A percentile compares a stretch with the other conserved stretches of the same genome.
Evolutionary conservation across 345 rosid species (phyloP).

Genomic region (Eucalyptus melliodora): DNA sequence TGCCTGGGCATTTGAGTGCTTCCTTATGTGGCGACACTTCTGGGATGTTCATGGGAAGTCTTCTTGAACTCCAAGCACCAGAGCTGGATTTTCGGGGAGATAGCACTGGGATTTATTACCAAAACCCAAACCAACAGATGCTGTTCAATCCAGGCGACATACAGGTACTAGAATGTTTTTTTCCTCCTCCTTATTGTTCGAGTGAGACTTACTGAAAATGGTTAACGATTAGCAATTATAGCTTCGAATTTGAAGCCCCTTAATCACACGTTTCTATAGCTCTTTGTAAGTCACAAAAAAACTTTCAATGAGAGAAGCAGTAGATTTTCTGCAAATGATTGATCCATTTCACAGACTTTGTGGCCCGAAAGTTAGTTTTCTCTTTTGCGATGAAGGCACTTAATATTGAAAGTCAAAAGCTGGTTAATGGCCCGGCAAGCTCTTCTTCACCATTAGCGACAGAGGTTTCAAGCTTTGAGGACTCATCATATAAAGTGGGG

Average conservation of each 20-base stretch:
- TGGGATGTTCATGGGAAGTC: slow-evolving; percentile 19
- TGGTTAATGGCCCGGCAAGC: slow-evolving; percentile 22
- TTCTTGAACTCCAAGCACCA: slow-evolving; percentile 32
- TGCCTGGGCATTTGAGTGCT: slow-evolving; percentile 23
- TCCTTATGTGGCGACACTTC: slow-evolving; percentile 35
- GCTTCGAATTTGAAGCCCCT: neutral
- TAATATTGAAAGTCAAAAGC: slow-evolving; percentile 36
- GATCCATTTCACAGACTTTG: neutral
- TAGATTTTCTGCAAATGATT: neutral
- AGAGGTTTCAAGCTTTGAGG: slow-evolving; percentile 66
- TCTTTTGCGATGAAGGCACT: slow-evolving; percentile 18
- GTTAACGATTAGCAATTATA: neutral
- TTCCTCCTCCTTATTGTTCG: neutral
- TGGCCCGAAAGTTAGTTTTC: neutral
- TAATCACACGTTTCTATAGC: neutral
- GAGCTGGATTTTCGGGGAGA: slow-evolving; percentile 60
- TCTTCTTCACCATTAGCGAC: slow-evolving; percentile 31
- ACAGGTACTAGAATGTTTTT: slow-evolving; percentile 31
- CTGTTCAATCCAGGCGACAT: slow-evolving; percentile 46
- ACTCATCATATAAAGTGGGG: slow-evolving; percentile 57
- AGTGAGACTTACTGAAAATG: neutral
- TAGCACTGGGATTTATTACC: slow-evolving; percentile 47
- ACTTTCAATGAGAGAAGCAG: neutral
- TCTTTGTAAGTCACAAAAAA: neutral
- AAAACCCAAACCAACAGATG: slow-evolving; percentile 33